Conservation (phyloP, 2,329 filamentous ascomycete species). For the Lasiodiplodia sp. region DNA sequence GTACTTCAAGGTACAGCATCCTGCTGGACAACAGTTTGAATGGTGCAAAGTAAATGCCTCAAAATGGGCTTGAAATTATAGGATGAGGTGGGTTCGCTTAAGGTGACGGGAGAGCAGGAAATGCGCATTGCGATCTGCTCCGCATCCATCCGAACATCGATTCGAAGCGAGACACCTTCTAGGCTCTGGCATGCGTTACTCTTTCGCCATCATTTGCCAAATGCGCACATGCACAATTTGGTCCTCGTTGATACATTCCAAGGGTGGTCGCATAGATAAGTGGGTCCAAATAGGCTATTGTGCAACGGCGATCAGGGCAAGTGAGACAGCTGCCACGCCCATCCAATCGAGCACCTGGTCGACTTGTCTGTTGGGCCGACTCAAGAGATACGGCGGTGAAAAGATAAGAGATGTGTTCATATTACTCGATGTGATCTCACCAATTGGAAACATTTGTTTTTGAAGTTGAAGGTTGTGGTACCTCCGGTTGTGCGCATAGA, state of each 20-base stretch:
- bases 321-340: conserved; percentile 1
- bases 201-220: not conserved
- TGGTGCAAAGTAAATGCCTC: not conserved
- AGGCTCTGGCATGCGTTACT: not conserved
- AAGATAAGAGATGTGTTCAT: not conserved
- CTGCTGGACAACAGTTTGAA: not conserved
- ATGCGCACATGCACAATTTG: not conserved
- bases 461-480: not conserved
- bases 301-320: not conserved
- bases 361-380: not conserved
- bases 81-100: not conserved
- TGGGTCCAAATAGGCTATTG: conserved; percentile 11
- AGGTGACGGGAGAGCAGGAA: not conserved
- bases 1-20: not conserved
- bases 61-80: not conserved
- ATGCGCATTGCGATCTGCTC: not conserved
- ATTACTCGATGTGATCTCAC: conserved; percentile 9
- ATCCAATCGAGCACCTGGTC: conserved; percentile 12
- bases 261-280: not conserved
- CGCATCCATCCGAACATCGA: not conserved
- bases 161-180: not conserved
- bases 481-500: not conserved
- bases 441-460: not conserved
- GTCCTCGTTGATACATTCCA: not conserved
- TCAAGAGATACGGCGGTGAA: not conserved